Evolutionary conservation across 306 rosid species (phyloP), one percentile per base, ranked within the genome.

Genomic region (Vachellia pachyceras): DNA sequence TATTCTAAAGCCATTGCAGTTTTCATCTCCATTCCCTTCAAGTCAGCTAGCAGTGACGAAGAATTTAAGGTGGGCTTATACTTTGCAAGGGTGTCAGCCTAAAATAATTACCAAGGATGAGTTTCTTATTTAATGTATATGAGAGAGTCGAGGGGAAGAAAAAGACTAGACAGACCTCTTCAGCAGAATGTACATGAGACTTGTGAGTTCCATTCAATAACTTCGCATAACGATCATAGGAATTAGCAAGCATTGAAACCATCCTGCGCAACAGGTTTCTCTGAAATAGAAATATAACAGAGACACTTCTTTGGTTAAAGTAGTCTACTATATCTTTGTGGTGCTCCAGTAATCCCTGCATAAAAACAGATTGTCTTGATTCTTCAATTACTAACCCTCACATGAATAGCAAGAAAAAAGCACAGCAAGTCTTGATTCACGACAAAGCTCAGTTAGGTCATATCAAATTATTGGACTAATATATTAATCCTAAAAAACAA

Each of bases 161-260:
- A 77, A 63, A 75, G 78, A 79, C 73, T 72, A 68, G 72, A 85
- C 74, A 75, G 13, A 91, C 97, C 97, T 95, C 99, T 89, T 93
- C 86, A 47, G 77, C 83, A 13, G 98, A 85, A 90, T 93, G 99
- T 44, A 95, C 99, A 72, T 93, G 99, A 61, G 99, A 83, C 84
- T 95, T 95, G 78, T 95, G 99, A 75, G 96, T 91, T 84, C 97
- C 99, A 70, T 95, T 93, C 90, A 95, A 87, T 77, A 91, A 88
- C 90, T 93, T 95, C 25, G 99, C 99, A 69, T 89, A 74, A 55
- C 97, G 92, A 68, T 95, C 99, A 78, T 90, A 95, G 13, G 99
- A 93, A 89, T 95, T 93, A 50, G 99, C 98, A 50, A 89, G 92
- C 83, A 89, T 79, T 1, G 99, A 93, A 77, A 93, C 97, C 87